phyloP scores from a whole-genome alignment of 495 filamentous ascomycete species.

The Pyronema domesticum region DNA sequence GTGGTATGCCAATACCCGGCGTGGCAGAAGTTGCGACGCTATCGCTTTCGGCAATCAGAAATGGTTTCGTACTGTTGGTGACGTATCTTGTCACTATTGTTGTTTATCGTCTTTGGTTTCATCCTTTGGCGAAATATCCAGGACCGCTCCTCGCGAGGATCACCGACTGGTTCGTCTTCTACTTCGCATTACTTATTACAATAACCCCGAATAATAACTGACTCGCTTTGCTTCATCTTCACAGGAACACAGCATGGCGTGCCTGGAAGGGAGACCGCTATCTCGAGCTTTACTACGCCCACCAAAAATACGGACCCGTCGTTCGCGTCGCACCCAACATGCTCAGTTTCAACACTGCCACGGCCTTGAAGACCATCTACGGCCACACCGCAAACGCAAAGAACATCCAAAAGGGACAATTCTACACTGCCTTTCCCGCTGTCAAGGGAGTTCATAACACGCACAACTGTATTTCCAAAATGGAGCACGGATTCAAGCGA shows the following conservation, averaged over 20 bases:
- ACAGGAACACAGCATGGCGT: conserved; percentile 21
- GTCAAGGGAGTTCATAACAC: conserved; percentile 41
- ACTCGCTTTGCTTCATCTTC: not conserved
- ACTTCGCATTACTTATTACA: no score
- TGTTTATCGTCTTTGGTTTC: conserved; percentile 25
- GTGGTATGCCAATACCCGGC: not conserved
- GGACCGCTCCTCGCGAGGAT: conserved; percentile 26
- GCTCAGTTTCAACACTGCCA: conserved; percentile 32
- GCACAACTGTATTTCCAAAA: conserved; percentile 38
- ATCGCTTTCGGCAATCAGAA: not conserved
- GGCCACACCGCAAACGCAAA: conserved; percentile 30
- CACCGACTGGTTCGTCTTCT: conserved; percentile 17
- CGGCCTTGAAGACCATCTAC: conserved; percentile 37
- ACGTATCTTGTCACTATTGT: conserved; percentile 14
- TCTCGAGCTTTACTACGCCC: conserved; percentile 15
- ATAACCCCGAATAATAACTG: no score
- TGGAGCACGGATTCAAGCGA: conserved; percentile 36
- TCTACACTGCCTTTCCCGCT: conserved; percentile 37
- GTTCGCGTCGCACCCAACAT: conserved; percentile 34
- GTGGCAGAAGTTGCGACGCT: not conserved
- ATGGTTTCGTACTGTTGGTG: not conserved
- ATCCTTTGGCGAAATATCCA: conserved; percentile 26
- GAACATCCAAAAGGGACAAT: conserved; percentile 33
- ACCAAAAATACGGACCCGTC: conserved; percentile 29
- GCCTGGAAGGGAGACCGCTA: conserved; percentile 14